Conservation (phyloP, 1,284 basidiomycete species). For the Xerocomus amazonicus region DNA sequence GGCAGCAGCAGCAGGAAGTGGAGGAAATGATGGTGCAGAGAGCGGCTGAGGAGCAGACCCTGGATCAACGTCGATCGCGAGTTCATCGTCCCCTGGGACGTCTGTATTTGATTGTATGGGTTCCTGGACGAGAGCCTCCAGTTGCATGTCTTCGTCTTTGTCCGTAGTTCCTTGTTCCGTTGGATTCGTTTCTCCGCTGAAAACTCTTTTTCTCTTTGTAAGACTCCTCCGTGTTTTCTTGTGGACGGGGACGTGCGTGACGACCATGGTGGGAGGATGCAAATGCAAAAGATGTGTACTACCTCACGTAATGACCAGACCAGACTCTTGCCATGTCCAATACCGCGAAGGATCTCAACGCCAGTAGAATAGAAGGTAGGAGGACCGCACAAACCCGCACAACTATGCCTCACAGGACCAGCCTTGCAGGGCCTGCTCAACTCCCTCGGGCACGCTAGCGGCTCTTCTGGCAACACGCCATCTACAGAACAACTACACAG, state of each 20-base stretch:
- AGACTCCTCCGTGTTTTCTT: constrained; percentile 58
- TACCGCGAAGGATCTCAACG: constrained; percentile 17
- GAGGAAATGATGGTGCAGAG: constrained; percentile 60
- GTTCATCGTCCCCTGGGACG: constrained; percentile 48
- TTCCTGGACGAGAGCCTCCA: constrained; percentile 12
- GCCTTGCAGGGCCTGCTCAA: constrained; percentile 52
- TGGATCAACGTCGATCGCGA: constrained; percentile 59
- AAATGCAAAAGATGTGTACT: constrained; percentile 4
- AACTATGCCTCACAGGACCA: constrained; percentile 19
- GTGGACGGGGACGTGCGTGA: constrained; percentile 40
- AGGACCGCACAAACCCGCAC: neutral
- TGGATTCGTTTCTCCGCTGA: constrained; percentile 14
- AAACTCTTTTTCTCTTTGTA: constrained; percentile 41
- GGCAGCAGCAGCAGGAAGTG: constrained; percentile 55
- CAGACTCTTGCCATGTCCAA: constrained; percentile 19
- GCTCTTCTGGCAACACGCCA: constrained; percentile 33
- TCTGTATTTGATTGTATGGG: constrained; percentile 1
- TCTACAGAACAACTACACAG: constrained; percentile 49
- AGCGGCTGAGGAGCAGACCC: constrained; percentile 39
- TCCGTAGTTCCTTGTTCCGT: constrained; percentile 11
- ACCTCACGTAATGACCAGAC: constrained; percentile 20
- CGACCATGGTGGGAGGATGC: constrained; percentile 48
- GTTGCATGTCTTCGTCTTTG: constrained; percentile 39
- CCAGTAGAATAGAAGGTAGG: constrained; percentile 25
- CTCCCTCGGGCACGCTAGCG: constrained; percentile 42